Conservation (phyloP, 1,284 basidiomycete genomes). For the Schizopora paradoxa region DNA sequence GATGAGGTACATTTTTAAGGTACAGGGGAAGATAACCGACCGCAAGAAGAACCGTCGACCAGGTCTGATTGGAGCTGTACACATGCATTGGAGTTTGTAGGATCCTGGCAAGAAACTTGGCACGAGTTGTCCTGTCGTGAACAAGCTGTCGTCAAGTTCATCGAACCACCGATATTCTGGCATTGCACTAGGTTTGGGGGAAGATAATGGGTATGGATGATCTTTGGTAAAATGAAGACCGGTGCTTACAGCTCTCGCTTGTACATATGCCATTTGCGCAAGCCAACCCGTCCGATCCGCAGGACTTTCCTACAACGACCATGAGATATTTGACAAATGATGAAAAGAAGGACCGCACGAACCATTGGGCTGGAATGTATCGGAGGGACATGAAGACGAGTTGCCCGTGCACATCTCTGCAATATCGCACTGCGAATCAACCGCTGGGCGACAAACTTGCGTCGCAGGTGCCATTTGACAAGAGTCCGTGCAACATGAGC, state of each 20-base stretch:
- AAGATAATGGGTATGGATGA: too few relatives aligned
- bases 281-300: conserved; percentile 57
- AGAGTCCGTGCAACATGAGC: conserved; percentile 68
- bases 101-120: conserved; percentile 78
- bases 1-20: neutral
- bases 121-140: conserved; percentile 62
- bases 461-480: conserved; percentile 67
- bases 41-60: conserved; percentile 84
- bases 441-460: conserved; percentile 68
- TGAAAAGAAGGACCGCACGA: conserved; percentile 21
- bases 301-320: conserved; percentile 45
- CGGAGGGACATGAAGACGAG: conserved; percentile 68
- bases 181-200: conserved; percentile 62
- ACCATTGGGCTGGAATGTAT: conserved; percentile 67
- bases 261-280: conserved; percentile 86
- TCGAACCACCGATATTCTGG: conserved; percentile 60
- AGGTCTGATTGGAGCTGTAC: conserved; percentile 72
- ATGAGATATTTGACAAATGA: conserved; percentile 5
- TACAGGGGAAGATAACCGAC: conserved; percentile 36
- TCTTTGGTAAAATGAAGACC: conserved; percentile 7
- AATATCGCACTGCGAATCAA: conserved; percentile 68
- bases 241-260: conserved; percentile 56
- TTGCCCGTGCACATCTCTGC: conserved; percentile 80
- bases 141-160: conserved; percentile 68
- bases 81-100: conserved; percentile 57